Conservation (phyloP, 352 stramenopile species). For the Thalassiosira livingstoniorum region DNA sequence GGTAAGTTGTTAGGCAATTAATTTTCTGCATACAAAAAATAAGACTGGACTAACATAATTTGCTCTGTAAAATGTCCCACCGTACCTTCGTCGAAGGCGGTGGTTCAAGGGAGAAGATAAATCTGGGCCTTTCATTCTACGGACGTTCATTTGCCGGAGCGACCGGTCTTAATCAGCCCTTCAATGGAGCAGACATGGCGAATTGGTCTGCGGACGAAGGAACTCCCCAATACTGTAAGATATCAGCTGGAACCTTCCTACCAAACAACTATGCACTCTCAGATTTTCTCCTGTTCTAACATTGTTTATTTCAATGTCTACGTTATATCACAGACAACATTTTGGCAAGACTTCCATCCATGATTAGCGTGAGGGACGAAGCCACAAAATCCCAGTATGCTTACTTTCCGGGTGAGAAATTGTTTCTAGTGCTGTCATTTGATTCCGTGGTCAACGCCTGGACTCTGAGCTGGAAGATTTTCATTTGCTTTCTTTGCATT, state of each 20-base stretch:
- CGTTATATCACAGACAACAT: slow-evolving; percentile 24
- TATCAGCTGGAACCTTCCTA: too few species aligned
- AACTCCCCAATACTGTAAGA: slow-evolving; percentile 30
- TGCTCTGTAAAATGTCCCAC: too few species aligned
- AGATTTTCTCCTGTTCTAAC: too few species aligned
- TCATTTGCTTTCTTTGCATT: not conserved
- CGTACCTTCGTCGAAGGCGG: too few species aligned
- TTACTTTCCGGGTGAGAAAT: slow-evolving; percentile 9
- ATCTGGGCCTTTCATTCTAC: slow-evolving; percentile 33
- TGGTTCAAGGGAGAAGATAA: slow-evolving; percentile 11
- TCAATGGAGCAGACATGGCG: slow-evolving; percentile 10
- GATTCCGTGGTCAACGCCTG: too few species aligned
- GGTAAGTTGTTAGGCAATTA: too few species aligned
- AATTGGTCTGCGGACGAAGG: slow-evolving; percentile 30
- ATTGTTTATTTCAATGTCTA: not conserved
- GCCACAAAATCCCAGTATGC: slow-evolving; percentile 32
- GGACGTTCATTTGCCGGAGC: slow-evolving; percentile 22
- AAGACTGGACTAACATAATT: too few species aligned
- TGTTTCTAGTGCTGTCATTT: slow-evolving; percentile 1
- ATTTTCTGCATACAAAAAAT: too few species aligned
- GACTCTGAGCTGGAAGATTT: not conserved
- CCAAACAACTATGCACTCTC: not conserved
- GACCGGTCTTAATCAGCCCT: slow-evolving; percentile 15
- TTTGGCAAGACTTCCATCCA: slow-evolving; percentile 19
- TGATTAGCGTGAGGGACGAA: slow-evolving; percentile 34